These are phyloP conservation scores for Vitis hybrid DNA, from an alignment of 177 flowering plant species.

Conservation along the genomic window DNA sequence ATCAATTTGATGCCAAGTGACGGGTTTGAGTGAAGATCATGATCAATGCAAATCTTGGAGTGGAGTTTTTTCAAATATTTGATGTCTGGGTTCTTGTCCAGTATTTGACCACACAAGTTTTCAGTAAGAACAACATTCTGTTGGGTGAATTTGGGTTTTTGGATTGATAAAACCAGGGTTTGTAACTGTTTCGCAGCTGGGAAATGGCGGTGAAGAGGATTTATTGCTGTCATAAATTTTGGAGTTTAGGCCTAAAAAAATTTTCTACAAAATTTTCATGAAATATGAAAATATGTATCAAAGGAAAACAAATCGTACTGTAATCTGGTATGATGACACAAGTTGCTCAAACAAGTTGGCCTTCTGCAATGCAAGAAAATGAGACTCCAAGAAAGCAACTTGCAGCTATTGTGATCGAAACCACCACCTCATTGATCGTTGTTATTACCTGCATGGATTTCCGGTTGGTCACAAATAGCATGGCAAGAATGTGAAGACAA, in stretches of 20 bases:
- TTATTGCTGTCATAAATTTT: conserved; percentile 16
- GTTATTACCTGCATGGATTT: no score
- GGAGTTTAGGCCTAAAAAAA: neutral
- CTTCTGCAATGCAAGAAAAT: no score
- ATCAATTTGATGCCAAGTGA: conserved; percentile 55
- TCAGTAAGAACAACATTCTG: conserved; percentile 2
- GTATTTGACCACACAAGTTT: conserved; percentile 18
- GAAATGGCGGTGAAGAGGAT: conserved; percentile 29
- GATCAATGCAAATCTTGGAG: conserved; percentile 32
- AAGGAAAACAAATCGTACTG: no score
- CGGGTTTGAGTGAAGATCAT: conserved; percentile 27
- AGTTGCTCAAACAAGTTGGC: no score
- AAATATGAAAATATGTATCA: no score
- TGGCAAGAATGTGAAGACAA: no score
- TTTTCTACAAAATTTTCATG: no score
- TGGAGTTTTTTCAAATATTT: conserved; percentile 45
- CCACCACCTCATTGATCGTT: no score
- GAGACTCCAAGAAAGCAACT: no score
- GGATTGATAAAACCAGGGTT: conserved; percentile 10
- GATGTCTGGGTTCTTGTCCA: conserved; percentile 52
- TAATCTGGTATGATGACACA: no score
- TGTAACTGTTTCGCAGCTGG: conserved; percentile 14
- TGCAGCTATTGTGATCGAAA: no score
- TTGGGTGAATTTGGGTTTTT: conserved; percentile 1
- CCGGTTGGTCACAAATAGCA: no score